Conservation (phyloP, 306 rosid species). For the Cucurbita maxima region DNA sequence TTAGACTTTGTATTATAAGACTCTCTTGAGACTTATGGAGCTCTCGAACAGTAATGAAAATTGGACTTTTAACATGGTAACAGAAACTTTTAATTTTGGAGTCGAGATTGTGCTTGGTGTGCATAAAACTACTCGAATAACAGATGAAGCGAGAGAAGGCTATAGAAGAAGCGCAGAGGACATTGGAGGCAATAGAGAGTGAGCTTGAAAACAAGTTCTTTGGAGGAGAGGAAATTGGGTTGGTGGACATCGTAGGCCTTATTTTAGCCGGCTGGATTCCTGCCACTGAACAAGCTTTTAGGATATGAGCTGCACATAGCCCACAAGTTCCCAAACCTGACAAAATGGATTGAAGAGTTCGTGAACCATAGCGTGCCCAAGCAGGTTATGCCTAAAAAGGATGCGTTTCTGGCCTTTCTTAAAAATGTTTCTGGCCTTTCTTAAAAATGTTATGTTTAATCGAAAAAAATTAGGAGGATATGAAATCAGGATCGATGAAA, state of each 20-base stretch:
- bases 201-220: constrained; percentile 39
- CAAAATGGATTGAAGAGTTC: constrained; percentile 16
- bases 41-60: too few relatives aligned
- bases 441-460: too few relatives aligned
- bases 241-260: constrained; percentile 31
- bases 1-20: too few relatives aligned
- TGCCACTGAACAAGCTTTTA: constrained; percentile 19
- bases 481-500: too few relatives aligned
- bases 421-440: too few relatives aligned
- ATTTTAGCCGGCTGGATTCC: constrained; percentile 35
- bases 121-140: constrained; percentile 4
- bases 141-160: constrained; percentile 18
- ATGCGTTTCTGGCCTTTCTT: too few relatives aligned
- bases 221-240: constrained; percentile 34
- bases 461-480: too few relatives aligned
- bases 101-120: background rate
- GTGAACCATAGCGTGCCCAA: too few relatives aligned
- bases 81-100: background rate
- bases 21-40: too few relatives aligned
- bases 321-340: constrained; percentile 19
- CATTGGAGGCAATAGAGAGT: constrained; percentile 26
- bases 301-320: constrained; percentile 16
- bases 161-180: constrained; percentile 17
- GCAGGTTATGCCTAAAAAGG: too few relatives aligned
- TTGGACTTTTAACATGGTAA: too few relatives aligned